A percentile compares a stretch with the other conserved stretches of the same genome.
phyloP scores from a whole-genome alignment of 257 asterid species.

The Vinca minor region DNA sequence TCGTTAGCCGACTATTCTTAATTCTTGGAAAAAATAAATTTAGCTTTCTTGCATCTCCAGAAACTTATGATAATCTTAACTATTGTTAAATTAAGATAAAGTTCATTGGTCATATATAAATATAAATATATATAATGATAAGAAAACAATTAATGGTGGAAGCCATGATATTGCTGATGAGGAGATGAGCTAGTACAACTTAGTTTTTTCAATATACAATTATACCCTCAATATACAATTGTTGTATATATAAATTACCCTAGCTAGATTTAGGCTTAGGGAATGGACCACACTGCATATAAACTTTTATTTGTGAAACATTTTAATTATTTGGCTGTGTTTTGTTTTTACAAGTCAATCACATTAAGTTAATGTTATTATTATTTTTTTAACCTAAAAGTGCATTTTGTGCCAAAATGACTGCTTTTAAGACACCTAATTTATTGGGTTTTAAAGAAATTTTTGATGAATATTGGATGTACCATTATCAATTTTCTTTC shows the following conservation, averaged over 20 bases:
- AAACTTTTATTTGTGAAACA: too few relatives aligned
- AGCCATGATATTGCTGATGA: conserved; percentile 24
- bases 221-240: too few relatives aligned
- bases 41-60: not conserved
- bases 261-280: too few relatives aligned
- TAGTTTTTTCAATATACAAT: too few relatives aligned
- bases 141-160: conserved; percentile 22
- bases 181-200: too few relatives aligned
- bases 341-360: not conserved
- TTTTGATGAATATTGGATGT: too few relatives aligned
- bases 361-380: not conserved
- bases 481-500: too few relatives aligned
- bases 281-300: too few relatives aligned
- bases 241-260: too few relatives aligned
- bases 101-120: conserved; percentile 11
- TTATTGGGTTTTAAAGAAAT: too few relatives aligned
- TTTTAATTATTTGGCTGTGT: too few relatives aligned
- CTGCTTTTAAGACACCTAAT: not conserved
- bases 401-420: not conserved
- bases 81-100: conserved; percentile 13
- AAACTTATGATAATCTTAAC: conserved; percentile 18
- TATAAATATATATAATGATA: not conserved
- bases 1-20: conserved; percentile 4
- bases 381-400: conserved; percentile 2
- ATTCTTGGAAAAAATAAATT: too few relatives aligned